Evolutionary conservation across 2,329 filamentous ascomycete genomes (phyloP), one percentile per base, ranked within the genome.

Genomic region (Waltergamsia citrina): DNA sequence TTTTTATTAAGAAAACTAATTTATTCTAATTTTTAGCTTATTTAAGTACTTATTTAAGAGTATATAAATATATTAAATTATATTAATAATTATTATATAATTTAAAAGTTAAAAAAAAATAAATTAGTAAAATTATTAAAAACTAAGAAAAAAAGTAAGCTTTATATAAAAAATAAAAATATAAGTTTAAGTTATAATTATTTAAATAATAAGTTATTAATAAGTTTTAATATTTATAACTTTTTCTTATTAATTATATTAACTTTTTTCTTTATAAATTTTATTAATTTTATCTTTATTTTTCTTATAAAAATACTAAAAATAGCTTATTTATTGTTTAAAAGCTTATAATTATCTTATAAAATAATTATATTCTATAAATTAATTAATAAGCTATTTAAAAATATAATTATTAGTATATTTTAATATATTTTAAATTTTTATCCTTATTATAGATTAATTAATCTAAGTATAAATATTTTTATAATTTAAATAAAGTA

Each of bases 1-100:
- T 36, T 40, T 40, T 7, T 32, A 12, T 29, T 42, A 38, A 35
- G 32, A 31, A 12, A 42, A 43, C 31, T 18, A 7, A 41, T 28
- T 33, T 29, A 34, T 32, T 33, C 12, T n/a, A 38, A 30, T 33
- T 41, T n/a, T 38, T 24, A 38, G 15, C 34, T 28, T 37, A 38
- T 33, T 19, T 39, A 29, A 41, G 18, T n/a, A 32, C 19, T 17
- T 33, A 16, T 33, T 33, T 38, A 16, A n/a, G 38, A 17, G 11
- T 19, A 14, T n/a, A 12, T 33, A 20, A 35, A n/a, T 7, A 37
- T 41, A 14, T 14, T 29, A 20, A 35, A 35, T 33, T 37, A 23
- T 17, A 28, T 26, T 19, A 34, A 9, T 18, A 18, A 17, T 36
- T 10, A n/a, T n/a, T n/a, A n/a, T n/a, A n/a, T n/a, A n/a, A n/a